A percentile compares a stretch with the other conserved stretches of the same genome.
Evolutionary conservation across 305 asterid species (phyloP).

Genomic region (Fraxinus latifolia): DNA sequence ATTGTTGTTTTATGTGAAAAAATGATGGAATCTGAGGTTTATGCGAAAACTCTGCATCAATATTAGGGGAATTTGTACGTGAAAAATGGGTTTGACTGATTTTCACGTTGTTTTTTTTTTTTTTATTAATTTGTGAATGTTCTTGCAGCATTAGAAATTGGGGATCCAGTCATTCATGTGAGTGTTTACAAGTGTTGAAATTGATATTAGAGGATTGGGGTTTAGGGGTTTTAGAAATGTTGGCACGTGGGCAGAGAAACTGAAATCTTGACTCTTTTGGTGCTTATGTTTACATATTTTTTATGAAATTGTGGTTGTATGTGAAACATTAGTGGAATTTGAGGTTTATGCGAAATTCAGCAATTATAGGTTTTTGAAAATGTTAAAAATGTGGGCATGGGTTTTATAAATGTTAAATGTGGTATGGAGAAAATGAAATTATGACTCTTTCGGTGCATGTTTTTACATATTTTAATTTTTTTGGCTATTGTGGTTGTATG

Average conservation of each 20-base stretch:
- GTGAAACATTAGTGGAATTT: neutral
- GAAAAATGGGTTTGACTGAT: neutral
- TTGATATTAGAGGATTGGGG: neutral
- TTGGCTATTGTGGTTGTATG: neutral
- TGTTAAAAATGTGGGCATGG: neutral
- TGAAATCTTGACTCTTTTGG: conserved; percentile 10
- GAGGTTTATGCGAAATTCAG: neutral
- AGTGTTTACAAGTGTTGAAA: neutral
- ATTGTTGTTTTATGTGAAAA: neutral
- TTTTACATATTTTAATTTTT: neutral
- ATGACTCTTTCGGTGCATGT: neutral
- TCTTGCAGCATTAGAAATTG: conserved; percentile 4
- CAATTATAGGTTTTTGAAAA: neutral
- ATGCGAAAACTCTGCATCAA: neutral
- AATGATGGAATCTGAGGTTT: conserved; percentile 1
- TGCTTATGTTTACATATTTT: neutral
- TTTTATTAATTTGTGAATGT: neutral
- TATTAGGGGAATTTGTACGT: neutral
- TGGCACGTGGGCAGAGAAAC: neutral
- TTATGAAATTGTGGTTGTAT: neutral
- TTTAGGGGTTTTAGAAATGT: conserved; percentile 14
- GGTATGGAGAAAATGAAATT: neutral
- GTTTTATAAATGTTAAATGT: neutral
- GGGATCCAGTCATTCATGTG: conserved; percentile 1
- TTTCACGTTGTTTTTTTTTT: neutral